Percentiles rank a stretch among this genome's conserved stretches.
Evolutionary conservation across 1,139 yeast genomes (phyloP).

Genomic region (Meyerozyma athensensis): DNA sequence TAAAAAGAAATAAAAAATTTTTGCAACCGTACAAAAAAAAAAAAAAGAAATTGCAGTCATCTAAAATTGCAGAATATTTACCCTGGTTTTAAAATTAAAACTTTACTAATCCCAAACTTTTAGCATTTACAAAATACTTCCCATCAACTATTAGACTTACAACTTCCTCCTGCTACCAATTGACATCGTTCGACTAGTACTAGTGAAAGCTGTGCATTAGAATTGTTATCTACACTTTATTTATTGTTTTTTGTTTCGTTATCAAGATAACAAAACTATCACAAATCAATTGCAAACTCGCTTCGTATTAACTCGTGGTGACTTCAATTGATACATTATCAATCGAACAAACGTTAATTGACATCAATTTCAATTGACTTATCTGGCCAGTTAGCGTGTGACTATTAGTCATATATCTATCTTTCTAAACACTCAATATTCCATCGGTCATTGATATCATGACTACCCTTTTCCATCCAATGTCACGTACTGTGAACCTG

Average conservation of each 20-base stretch:
- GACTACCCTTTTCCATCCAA: constrained; percentile 34
- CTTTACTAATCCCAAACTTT: background rate
- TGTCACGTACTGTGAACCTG: constrained; percentile 24
- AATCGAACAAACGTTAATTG: background rate
- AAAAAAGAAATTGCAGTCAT: constrained; percentile 4
- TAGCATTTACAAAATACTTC: background rate
- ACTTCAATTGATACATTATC: no score
- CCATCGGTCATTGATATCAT: constrained; percentile 10
- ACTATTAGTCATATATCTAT: background rate
- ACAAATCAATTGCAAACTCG: no score
- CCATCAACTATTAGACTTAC: background rate
- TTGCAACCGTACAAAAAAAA: constrained; percentile 4
- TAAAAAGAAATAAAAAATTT: constrained; percentile 4
- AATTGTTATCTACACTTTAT: constrained; percentile 1
- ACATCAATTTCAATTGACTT: background rate
- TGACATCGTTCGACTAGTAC: background rate
- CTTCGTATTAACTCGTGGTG: no score
- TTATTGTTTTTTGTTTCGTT: constrained; percentile 1
- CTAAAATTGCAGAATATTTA: constrained; percentile 3
- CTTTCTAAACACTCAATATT: constrained; percentile 1
- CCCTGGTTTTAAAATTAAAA: background rate
- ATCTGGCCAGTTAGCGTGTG: constrained; percentile 2
- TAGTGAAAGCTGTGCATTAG: background rate
- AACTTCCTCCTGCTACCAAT: background rate
- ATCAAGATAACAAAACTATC: background rate